Base-by-base conservation (phyloP, 345 rosid species). In the Euphorbia peplus region DNA sequence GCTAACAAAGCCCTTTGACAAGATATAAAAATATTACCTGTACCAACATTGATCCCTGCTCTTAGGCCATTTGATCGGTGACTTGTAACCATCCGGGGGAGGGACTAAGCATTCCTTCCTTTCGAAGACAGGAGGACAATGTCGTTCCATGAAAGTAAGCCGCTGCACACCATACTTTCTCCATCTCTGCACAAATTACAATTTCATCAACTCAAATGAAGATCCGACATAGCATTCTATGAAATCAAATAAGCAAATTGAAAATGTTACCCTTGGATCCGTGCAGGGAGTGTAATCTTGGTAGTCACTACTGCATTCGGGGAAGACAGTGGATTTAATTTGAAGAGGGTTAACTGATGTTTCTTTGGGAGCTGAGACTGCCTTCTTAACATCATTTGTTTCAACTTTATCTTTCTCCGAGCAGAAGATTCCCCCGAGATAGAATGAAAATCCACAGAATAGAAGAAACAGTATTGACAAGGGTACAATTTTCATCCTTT, bases 231-330 rank as follows among this genome's bases (percentile, higher is more conserved):
- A 47, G 53, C 41, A 32, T 26, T 44, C 18, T 44, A 39, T 44
- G 12, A 21, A 37, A 66, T 7, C 8, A 70, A 64, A 63, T 1
- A 14, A 14, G 26, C n/a, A 30, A 32, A 4, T 3, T 44, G 3
- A 13, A 29, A 66, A 37, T 21, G 1, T 54, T 83, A 91, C 99
- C 96, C 71, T 88, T 66, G 99, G 99, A 86, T 95, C 96, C 0
- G 99, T 95, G 86, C 99, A 95, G 0, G 99, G 97, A 66, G 99
- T 95, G 87, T 89, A 88, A 73, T 95, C 99, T 76, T 95, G 99
- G 73, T 78, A 91, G 67, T 87, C 85, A 32, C 67, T 76, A 76
- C 90, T 84, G 85, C 99, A 95, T 79, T 91, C 93, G 0, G 88
- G 83, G 72, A 95, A 95, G 64, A 83, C 66, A 59, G 80, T 70